Base-by-base conservation (phyloP, 148 eudicot species). In the Gaultheria prostrata region DNA sequence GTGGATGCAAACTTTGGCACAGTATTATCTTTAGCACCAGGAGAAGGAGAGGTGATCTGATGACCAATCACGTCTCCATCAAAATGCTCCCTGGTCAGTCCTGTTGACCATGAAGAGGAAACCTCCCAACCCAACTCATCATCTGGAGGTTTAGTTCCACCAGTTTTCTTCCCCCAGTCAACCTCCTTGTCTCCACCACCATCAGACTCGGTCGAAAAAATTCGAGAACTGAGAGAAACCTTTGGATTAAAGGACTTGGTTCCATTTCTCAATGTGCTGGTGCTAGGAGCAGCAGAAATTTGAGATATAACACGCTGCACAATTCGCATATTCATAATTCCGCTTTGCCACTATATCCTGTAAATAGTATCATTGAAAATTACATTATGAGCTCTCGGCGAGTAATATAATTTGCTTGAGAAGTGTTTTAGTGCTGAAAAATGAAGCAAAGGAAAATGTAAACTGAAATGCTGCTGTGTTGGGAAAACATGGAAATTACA, bases 51-150 rank as follows among this genome's bases (percentile, higher is more conserved):
- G 13, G 73, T 57, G 48, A 92, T 80, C 78, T 88, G 88, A 63
- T 79, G 94, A n/a, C 98, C 99, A 17, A 93, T 88, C 6, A 61
- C 91, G 79, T 94, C 93, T 21, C 99, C 99, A 76, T 91, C 95
- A 69, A 96, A 89, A 80, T 91, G 93, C 79, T 91, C 97, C 78
- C 92, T 96, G 28, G 95, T 94, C 39, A 96, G 82, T 3, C 99
- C 99, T 28, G 97, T 91, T 28, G 97, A 91, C 98, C 99, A 95
- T 0, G 98, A 89, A 1, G 91, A 76, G 33, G 73, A 49, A 9
- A 82, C 85, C 17, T 89, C 93, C 95, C 97, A 91, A 17, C 83
- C 86, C 69, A 87, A 82, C 21, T 82, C 87, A 51, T 88, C 90
- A 59, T 78, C 86, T 20, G 69, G 56, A 67, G 54, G 71, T 5